phyloP scores from a whole-genome alignment of 2,329 filamentous ascomycete genomes.

The Didymella exigua region DNA sequence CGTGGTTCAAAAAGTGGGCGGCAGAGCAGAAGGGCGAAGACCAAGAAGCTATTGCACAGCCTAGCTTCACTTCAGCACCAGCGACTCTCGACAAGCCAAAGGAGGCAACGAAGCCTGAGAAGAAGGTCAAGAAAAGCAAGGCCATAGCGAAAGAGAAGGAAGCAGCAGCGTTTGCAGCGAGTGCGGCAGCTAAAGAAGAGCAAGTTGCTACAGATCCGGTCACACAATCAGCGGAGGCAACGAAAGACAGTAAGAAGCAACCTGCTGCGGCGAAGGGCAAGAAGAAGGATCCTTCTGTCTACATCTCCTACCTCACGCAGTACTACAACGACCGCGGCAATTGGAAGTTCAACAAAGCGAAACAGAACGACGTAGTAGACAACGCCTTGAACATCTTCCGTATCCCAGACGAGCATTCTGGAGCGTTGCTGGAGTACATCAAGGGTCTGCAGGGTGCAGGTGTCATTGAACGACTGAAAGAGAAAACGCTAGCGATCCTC shows the following conservation, averaged over 20 bases:
- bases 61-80: constrained; percentile 35
- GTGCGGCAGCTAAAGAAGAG: constrained; percentile 11
- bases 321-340: constrained; percentile 71
- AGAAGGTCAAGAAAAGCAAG: constrained; percentile 23
- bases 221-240: background rate
- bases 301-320: constrained; percentile 76
- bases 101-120: constrained; percentile 27
- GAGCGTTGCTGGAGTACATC: constrained; percentile 77
- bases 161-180: constrained; percentile 13
- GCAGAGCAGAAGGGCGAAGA: constrained; percentile 39
- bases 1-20: constrained; percentile 59
- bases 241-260: constrained; percentile 2
- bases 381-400: constrained; percentile 75
- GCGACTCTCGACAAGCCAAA: constrained; percentile 22
- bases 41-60: constrained; percentile 31
- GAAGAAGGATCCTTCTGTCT: constrained; percentile 62
- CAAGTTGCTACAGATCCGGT: constrained; percentile 1
- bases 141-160: constrained; percentile 17
- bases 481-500: constrained; percentile 68
- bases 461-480: constrained; percentile 67
- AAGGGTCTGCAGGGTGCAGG: constrained; percentile 76
- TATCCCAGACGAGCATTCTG: constrained; percentile 72
- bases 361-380: constrained; percentile 84
- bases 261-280: constrained; percentile 28
- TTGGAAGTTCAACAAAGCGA: constrained; percentile 98